Percentiles rank a stretch among this genome's conserved stretches.
Evolutionary conservation across 2,329 filamentous ascomycete species (phyloP).

Genomic region (Talaromyces marneffei): DNA sequence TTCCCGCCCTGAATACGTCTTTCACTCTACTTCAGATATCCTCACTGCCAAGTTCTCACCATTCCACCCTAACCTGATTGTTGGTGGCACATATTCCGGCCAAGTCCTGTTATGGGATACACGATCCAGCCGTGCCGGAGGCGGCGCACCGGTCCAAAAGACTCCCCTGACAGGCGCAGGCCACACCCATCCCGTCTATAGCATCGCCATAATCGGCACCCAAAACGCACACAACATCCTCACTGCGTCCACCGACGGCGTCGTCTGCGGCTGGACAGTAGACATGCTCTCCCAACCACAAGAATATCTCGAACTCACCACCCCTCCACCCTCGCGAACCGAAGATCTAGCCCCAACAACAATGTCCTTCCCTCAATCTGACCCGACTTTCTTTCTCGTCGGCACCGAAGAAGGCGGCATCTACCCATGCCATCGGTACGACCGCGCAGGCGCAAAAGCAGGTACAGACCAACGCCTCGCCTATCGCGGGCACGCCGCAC

Average conservation of each 20-base stretch:
- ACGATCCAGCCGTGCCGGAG: constrained; percentile 67
- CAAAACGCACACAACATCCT: constrained; percentile 99
- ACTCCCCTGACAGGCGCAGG: constrained; percentile 91
- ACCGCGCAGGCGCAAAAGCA: constrained; percentile 93
- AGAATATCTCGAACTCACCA: constrained; percentile 81
- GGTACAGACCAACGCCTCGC: constrained; percentile 84
- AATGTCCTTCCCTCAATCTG: constrained; percentile 88
- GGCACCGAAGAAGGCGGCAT: constrained; percentile 96
- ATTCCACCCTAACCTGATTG: constrained; percentile 91
- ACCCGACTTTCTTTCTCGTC: constrained; percentile 95
- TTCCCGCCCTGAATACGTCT: constrained; percentile 90
- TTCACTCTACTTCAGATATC: constrained; percentile 93
- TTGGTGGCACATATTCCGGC: constrained; percentile 92
- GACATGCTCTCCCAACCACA: constrained; percentile 97
- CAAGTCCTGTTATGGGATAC: constrained; percentile 98
- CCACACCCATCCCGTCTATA: constrained; percentile 95
- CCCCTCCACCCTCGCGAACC: constrained; percentile 78
- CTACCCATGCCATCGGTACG: constrained; percentile 93
- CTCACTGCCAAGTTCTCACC: constrained; percentile 96
- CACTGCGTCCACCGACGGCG: constrained; percentile 91
- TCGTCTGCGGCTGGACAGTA: constrained; percentile 94
- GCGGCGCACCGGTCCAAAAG: constrained; percentile 75
- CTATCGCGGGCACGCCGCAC: constrained; percentile 85
- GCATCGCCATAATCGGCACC: constrained; percentile 89
- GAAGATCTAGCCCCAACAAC: constrained; percentile 94